These are phyloP conservation scores for Mycena crocata DNA, from an alignment of 768 basidiomycete species.

Conservation along the genomic window DNA sequence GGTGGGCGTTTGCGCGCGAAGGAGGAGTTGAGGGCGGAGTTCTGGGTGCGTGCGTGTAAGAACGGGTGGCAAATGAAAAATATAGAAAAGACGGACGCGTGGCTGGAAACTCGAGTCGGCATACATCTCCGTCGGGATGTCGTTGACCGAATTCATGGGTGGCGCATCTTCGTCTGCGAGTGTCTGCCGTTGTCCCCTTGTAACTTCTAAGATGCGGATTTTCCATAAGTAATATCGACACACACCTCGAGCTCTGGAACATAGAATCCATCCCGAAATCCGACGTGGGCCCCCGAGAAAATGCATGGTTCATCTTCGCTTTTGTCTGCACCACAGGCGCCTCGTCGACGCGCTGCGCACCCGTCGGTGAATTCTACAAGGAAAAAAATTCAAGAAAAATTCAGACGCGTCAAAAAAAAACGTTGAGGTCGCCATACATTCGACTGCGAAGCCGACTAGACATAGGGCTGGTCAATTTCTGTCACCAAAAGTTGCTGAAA, in stretches of 20 bases:
- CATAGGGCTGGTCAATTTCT: not conserved
- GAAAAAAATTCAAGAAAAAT: too few species aligned
- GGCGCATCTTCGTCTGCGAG: slow-evolving; percentile 85
- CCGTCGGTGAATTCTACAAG: slow-evolving; percentile 60
- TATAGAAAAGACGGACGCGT: slow-evolving; percentile 50
- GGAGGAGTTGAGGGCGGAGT: slow-evolving; percentile 51
- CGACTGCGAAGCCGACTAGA: slow-evolving; percentile 71
- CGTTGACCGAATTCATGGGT: slow-evolving; percentile 78
- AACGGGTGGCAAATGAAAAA: not conserved
- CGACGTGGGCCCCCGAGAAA: slow-evolving; percentile 70
- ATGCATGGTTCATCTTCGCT: slow-evolving; percentile 80
- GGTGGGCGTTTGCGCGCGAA: slow-evolving; percentile 47
- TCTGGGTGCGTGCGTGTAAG: slow-evolving; percentile 40
- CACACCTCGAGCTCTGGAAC: slow-evolving; percentile 79
- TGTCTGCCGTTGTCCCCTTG: slow-evolving; percentile 69
- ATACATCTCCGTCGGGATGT: slow-evolving; percentile 72
- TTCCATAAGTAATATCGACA: too few species aligned
- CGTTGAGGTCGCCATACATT: slow-evolving; percentile 53
- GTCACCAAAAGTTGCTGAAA: not conserved
- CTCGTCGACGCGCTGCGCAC: slow-evolving; percentile 76
- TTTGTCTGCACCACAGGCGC: slow-evolving; percentile 82
- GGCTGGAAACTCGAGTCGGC: slow-evolving; percentile 59
- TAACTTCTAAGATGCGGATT: too few species aligned
- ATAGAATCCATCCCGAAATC: slow-evolving; percentile 89
- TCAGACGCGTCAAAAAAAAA: not conserved